Conservation (phyloP, 257 asterid genomes). For the Solanum sparsipilum region DNA sequence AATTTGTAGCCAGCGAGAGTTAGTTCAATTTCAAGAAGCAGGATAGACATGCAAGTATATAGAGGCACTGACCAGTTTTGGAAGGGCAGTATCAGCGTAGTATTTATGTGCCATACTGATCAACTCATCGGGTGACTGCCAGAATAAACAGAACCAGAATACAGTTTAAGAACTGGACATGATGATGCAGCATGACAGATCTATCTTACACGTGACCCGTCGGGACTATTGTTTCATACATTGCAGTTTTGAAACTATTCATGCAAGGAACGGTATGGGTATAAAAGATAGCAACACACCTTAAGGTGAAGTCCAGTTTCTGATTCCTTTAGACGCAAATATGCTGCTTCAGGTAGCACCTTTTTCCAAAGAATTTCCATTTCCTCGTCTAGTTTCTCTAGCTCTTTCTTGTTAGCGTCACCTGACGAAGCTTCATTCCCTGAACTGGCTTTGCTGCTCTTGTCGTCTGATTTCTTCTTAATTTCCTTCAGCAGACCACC, state of each 20-base stretch:
- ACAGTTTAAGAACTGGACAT: background rate
- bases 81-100: slow-evolving; percentile 85
- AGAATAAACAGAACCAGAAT: slow-evolving; percentile 10
- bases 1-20: slow-evolving; percentile 3
- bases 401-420: slow-evolving; percentile 26
- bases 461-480: slow-evolving; percentile 53
- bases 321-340: slow-evolving; percentile 65
- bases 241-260: background rate
- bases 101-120: slow-evolving; percentile 67
- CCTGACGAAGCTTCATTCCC: slow-evolving; percentile 30
- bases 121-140: slow-evolving; percentile 82
- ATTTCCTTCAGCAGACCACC: slow-evolving; percentile 66
- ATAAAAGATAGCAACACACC: slow-evolving; percentile 25
- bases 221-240: background rate
- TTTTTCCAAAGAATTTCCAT: slow-evolving; percentile 49
- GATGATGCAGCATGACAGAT: background rate
- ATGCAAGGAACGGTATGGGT: slow-evolving; percentile 5
- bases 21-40: slow-evolving; percentile 2
- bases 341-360: slow-evolving; percentile 54
- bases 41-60: background rate
- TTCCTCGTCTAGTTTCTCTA: slow-evolving; percentile 28
- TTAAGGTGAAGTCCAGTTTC: slow-evolving; percentile 76
- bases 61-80: slow-evolving; percentile 66
- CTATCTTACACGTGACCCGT: background rate
- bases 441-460: slow-evolving; percentile 27